Conservation (phyloP, 1,284 basidiomycete species). For the Pseudozyma hubeiensis region DNA sequence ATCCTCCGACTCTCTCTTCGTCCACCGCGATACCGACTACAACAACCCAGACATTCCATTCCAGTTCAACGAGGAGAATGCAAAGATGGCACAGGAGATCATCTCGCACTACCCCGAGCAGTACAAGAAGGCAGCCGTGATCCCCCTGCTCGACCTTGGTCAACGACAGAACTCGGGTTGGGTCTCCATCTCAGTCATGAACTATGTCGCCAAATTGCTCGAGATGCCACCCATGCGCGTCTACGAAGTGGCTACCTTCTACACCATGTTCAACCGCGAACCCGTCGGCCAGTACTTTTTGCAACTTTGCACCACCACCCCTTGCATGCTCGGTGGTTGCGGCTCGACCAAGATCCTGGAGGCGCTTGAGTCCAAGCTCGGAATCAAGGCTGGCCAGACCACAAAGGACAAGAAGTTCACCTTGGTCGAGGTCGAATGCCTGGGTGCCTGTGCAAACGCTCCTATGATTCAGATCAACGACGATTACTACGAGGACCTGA, state of each 20-base stretch:
- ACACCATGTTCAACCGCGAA: slow-evolving; percentile 89
- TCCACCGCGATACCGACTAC: slow-evolving; percentile 88
- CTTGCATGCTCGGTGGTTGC: slow-evolving; percentile 92
- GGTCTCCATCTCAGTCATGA: slow-evolving; percentile 99
- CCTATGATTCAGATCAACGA: slow-evolving; percentile 98
- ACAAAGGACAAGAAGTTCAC: slow-evolving; percentile 97
- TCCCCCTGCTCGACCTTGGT: slow-evolving; percentile 93
- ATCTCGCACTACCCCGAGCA: slow-evolving; percentile 93
- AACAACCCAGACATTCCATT: slow-evolving; percentile 84
- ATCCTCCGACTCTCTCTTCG: slow-evolving; percentile 65
- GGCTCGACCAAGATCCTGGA: slow-evolving; percentile 87
- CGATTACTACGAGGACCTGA: slow-evolving; percentile 98
- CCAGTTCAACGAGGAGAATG: slow-evolving; percentile 83
- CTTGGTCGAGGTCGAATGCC: slow-evolving; percentile 96
- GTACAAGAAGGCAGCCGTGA: slow-evolving; percentile 94
- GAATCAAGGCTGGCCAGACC: slow-evolving; percentile 87
- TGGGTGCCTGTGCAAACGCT: slow-evolving; percentile 97
- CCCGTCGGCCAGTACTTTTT: slow-evolving; percentile 95
- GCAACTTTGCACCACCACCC: slow-evolving; percentile 98
- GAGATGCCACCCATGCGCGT: slow-evolving; percentile 98
- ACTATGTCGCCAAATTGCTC: slow-evolving; percentile 87
- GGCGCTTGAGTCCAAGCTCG: slow-evolving; percentile 84
- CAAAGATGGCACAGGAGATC: slow-evolving; percentile 86
- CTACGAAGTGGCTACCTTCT: slow-evolving; percentile 99
- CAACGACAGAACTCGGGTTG: slow-evolving; percentile 98